Base-by-base conservation (phyloP, 2,329 filamentous ascomycete species). In the Sporothrix sp. region DNA sequence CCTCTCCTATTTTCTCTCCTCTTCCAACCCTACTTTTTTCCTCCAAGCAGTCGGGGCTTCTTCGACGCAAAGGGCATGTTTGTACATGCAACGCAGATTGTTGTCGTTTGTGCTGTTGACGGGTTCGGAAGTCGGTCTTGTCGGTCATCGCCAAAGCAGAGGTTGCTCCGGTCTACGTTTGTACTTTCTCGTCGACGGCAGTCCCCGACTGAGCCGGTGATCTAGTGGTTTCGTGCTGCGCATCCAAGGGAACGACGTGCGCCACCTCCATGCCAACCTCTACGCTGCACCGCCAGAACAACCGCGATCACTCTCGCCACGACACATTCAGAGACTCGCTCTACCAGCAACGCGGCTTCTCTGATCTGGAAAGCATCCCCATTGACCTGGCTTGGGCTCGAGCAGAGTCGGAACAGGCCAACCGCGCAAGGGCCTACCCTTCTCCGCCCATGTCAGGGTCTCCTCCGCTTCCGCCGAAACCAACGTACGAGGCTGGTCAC, bases 381-480 rank as follows among this genome's bases (percentile, higher is more conserved):
- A 71, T 78, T 61, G 75, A 77, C 69, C 68, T 71, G 69, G 71
- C 70, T 66, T 73, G 75, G 73, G 69, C 68, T 62, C 71, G 71
- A 75, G 69, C 68, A 71, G 70, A 73, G 71, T 72, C 69, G 63
- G 71, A 72, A 66, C 69, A 68, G 50, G 65, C 65, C 69, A 71
- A 71, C 70, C 73, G 71, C 62, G 70, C 70, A 63, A 71, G 71
- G 72, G 77, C 75, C 65, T 84, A 84, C 70, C 81, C 80, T 65
- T 84, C 81, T 74, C 81, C 81, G 71, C 81, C 81, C 74, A 84
- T 84, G 81, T 84, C 81, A 73, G 79, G 78, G 65, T 82, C 81
- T 71, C 78, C 80, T 62, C 74, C 74, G 60, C 70, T 75, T 61
- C 75, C 78, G 66, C 71, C 73, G 64, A 80, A 76, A 70, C 65